Percentiles rank a stretch among this genome's conserved stretches.
These are phyloP conservation scores for Ophiorrhiza pumila DNA, from an alignment of 257 asterid genomes.

Conservation along the genomic window DNA sequence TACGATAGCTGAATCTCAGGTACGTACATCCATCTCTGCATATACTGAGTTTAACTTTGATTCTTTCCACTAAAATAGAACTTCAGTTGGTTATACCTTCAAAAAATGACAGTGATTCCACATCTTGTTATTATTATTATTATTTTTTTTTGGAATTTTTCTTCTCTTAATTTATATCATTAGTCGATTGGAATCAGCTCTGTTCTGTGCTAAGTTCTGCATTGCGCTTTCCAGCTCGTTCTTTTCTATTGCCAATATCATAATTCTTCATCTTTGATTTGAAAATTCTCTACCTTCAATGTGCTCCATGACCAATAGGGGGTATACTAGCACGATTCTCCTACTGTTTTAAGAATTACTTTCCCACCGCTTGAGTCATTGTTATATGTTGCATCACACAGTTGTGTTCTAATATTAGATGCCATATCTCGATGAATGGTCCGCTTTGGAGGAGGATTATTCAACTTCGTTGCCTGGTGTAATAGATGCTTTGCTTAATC, in stretches of 20 bases:
- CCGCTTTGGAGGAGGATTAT: conserved; percentile 53
- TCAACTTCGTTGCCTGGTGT: conserved; percentile 47
- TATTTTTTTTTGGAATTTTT: background rate
- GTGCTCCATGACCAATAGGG: background rate
- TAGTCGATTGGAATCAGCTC: no score
- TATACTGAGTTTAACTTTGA: background rate
- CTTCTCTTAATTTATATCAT: no score
- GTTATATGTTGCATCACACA: background rate
- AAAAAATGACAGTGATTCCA: background rate
- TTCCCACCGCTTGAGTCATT: background rate
- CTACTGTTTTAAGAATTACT: background rate
- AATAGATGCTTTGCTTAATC: conserved; percentile 48
- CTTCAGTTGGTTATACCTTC: no score
- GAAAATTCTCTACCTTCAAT: background rate
- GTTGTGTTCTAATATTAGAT: conserved; percentile 28
- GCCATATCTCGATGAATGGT: conserved; percentile 77
- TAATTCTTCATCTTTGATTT: background rate
- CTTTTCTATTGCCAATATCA: background rate
- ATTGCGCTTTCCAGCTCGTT: background rate
- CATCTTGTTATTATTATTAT: no score
- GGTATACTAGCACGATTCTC: background rate
- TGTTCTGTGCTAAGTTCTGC: no score
- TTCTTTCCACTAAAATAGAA: background rate
- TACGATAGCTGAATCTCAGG: conserved; percentile 59
- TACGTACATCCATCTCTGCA: conserved; percentile 21